Evolutionary conservation across 306 rosid genomes (phyloP), one percentile per base, ranked within the genome.

Genomic region (Leucaena leucocephala): DNA sequence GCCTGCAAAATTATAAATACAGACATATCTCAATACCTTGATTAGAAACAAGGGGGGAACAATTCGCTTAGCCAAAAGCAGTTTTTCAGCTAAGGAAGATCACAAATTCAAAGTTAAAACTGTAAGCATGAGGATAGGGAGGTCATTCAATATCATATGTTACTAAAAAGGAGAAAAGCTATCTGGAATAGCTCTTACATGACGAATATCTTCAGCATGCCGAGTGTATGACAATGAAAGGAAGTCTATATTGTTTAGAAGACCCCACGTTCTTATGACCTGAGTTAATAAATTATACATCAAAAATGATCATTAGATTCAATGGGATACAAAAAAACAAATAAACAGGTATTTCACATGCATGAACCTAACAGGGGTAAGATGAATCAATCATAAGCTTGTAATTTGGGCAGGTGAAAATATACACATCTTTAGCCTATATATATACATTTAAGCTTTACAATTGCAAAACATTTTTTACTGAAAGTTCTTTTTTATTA

Each of bases 181-280:
- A 79, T 52, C 67, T 54, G 57, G 55, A 14, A 77, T 76, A 74
- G 58, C 67, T 77, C 89, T 88, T 90, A 94, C 98, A 13, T 87
- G 90, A 85, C 93, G 87, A 87, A 94, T 71, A 81, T 94, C 98
- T 86, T 94, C 97, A 70, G 89, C 97, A 33, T 86, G 97, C 48
- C 98, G 84, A 3, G 98, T 85, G 72, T 84, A 87, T 39, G 93
- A 86, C 80, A 94, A 81, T 22, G 97, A 81, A 39, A 94, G 94
- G 89, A 92, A 86, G 87, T 94, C 97, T 48, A 94, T 90, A 5
- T 80, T 92, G 89, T 94, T 94, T 64, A 38, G 82, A 81, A 88
- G 94, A 69, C 94, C 98, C 97, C 97, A 94, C 39, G 92, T 88
- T 72, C 90, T 83, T 82, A 94, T 92, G 71, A 90, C 90, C 98